These are phyloP conservation scores for Colletotrichum siamense DNA, from an alignment of 2,329 filamentous ascomycete species.

Conservation along the genomic window DNA sequence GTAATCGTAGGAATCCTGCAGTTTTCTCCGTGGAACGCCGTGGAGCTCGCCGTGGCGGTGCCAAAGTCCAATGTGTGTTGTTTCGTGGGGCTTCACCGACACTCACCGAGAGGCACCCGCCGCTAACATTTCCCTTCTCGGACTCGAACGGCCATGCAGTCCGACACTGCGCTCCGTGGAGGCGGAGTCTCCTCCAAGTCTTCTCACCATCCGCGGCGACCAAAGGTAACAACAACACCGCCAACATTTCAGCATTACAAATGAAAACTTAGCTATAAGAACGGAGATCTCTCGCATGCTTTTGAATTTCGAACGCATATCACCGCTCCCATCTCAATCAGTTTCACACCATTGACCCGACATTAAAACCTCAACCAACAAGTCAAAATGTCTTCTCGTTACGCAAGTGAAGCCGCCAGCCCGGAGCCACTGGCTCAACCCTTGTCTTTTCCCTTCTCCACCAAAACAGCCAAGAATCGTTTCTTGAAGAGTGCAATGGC, in stretches of 20 bases:
- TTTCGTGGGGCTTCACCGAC: neutral
- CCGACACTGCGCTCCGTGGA: neutral
- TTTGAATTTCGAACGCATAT: neutral
- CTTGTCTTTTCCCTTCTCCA: slow-evolving; percentile 55
- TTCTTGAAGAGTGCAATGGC: slow-evolving; percentile 74
- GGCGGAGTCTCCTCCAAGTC: neutral
- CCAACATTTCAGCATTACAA: neutral
- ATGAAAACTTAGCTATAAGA: neutral
- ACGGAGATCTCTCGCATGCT: neutral
- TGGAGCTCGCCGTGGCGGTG: neutral
- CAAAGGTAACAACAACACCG: neutral
- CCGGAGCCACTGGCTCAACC: slow-evolving; percentile 42
- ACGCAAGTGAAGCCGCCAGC: neutral
- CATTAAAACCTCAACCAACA: neutral
- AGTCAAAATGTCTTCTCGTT: neutral
- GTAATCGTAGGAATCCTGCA: neutral
- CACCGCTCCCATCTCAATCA: neutral
- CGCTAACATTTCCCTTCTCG: neutral
- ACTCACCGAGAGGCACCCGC: neutral
- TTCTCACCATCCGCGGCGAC: neutral
- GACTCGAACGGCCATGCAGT: neutral
- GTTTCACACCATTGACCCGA: neutral
- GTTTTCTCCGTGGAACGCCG: slow-evolving; percentile 10
- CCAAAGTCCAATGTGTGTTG: neutral
- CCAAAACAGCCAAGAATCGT: slow-evolving; percentile 65